Conservation (phyloP, 495 filamentous ascomycete genomes). For the Penicillium coprophilum region DNA sequence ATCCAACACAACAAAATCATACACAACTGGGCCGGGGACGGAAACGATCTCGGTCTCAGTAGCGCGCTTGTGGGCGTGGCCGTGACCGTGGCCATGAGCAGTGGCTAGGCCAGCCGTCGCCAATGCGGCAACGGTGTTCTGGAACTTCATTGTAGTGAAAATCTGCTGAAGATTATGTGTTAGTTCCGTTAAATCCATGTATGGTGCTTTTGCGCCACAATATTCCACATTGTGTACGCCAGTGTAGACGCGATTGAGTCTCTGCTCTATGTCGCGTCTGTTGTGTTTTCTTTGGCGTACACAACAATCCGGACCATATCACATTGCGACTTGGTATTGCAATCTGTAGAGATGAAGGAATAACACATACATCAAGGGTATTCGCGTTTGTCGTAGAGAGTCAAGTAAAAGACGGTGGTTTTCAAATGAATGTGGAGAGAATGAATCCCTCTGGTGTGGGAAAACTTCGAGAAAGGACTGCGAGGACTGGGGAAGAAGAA, state of each 20-base stretch:
- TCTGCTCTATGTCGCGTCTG: background rate
- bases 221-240: background rate
- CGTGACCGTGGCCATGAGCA: conserved; percentile 46
- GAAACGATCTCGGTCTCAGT: conserved; percentile 41
- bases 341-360: conserved; percentile 4
- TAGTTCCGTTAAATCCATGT: background rate
- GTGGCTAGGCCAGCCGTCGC: conserved; percentile 48
- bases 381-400: conserved; percentile 40
- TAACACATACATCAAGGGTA: conserved; percentile 39
- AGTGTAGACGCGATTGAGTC: background rate
- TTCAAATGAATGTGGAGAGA: conserved; percentile 50
- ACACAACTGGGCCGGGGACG: conserved; percentile 58
- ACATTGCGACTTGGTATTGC: background rate
- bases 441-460: conserved; percentile 46
- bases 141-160: conserved; percentile 43
- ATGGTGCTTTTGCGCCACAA: background rate
- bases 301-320: background rate
- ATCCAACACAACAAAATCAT: conserved; percentile 53
- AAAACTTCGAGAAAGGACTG: conserved; percentile 30
- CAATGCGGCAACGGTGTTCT: conserved; percentile 42
- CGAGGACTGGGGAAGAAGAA: conserved; percentile 25
- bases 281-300: no score
- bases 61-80: conserved; percentile 44
- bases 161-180: background rate
- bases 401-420: conserved; percentile 30